Percentiles rank a stretch among this genome's conserved stretches.
Conservation (phyloP, 2,329 filamentous ascomycete genomes). For the Diaporthe longicolla region DNA sequence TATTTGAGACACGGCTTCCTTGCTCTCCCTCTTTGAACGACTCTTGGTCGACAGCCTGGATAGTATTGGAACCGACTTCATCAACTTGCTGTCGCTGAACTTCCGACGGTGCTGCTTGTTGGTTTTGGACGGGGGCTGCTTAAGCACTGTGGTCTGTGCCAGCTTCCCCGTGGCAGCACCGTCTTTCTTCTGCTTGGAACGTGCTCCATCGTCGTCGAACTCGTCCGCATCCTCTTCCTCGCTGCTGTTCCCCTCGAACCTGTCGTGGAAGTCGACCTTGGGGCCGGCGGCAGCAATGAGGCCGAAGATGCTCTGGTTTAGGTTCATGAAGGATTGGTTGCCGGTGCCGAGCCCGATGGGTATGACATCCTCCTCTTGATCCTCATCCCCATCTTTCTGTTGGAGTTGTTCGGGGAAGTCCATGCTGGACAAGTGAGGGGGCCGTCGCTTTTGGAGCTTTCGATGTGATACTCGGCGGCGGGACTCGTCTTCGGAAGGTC, state of each 20-base stretch:
- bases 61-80: conserved; percentile 76
- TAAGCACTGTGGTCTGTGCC: conserved; percentile 59
- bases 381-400: conserved; percentile 63
- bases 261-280: conserved; percentile 83
- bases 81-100: conserved; percentile 75
- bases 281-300: conserved; percentile 92
- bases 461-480: conserved; percentile 56
- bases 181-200: conserved; percentile 20
- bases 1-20: conserved; percentile 55
- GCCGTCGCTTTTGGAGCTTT: conserved; percentile 60
- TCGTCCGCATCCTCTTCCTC: conserved; percentile 81
- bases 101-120: conserved; percentile 67
- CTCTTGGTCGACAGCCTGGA: conserved; percentile 59
- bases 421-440: conserved; percentile 53
- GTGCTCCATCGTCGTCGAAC: conserved; percentile 47
- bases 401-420: conserved; percentile 69
- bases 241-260: conserved; percentile 84
- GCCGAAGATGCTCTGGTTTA: conserved; percentile 96
- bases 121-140: conserved; percentile 45
- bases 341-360: conserved; percentile 63
- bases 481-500: conserved; percentile 51
- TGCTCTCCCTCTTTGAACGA: conserved; percentile 59
- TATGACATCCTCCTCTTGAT: conserved; percentile 63
- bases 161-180: conserved; percentile 44
- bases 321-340: conserved; percentile 68